These are phyloP conservation scores for Monascus purpureus DNA, from an alignment of 495 filamentous ascomycete species.

Conservation along the genomic window DNA sequence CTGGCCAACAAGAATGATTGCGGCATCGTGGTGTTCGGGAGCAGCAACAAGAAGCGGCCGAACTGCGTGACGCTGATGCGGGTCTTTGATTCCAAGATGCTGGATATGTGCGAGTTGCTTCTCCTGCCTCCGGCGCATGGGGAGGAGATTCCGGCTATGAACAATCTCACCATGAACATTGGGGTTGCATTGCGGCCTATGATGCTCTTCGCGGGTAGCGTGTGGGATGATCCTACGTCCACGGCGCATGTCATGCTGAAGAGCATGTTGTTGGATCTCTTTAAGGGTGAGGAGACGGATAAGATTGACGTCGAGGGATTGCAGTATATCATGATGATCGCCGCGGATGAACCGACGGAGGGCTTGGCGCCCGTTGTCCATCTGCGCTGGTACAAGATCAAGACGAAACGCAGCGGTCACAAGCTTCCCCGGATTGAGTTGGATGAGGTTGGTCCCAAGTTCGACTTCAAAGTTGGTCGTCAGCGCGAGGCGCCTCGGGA, in stretches of 20 bases:
- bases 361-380: slow-evolving; percentile 55
- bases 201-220: slow-evolving; percentile 70
- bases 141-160: slow-evolving; percentile 58
- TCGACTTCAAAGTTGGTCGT: slow-evolving; percentile 83
- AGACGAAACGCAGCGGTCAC: slow-evolving; percentile 74
- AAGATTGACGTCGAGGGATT: slow-evolving; percentile 89
- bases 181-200: slow-evolving; percentile 65
- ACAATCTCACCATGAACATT: slow-evolving; percentile 64
- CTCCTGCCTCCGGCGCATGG: slow-evolving; percentile 54
- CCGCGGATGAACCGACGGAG: slow-evolving; percentile 59
- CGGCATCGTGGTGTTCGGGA: slow-evolving; percentile 63
- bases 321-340: slow-evolving; percentile 72
- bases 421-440: slow-evolving; percentile 81
- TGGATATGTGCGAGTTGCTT: slow-evolving; percentile 86
- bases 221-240: slow-evolving; percentile 63
- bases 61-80: slow-evolving; percentile 75
- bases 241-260: slow-evolving; percentile 71
- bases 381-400: slow-evolving; percentile 70
- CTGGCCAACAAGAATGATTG: slow-evolving; percentile 92
- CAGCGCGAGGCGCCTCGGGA: slow-evolving; percentile 60
- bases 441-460: slow-evolving; percentile 88
- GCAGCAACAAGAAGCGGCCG: slow-evolving; percentile 82
- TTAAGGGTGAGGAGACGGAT: slow-evolving; percentile 58
- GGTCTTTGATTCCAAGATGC: slow-evolving; percentile 67
- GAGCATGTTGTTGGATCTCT: slow-evolving; percentile 80